Conservation (phyloP, 2,329 filamentous ascomycete genomes). For the Venturia oleaginea region DNA sequence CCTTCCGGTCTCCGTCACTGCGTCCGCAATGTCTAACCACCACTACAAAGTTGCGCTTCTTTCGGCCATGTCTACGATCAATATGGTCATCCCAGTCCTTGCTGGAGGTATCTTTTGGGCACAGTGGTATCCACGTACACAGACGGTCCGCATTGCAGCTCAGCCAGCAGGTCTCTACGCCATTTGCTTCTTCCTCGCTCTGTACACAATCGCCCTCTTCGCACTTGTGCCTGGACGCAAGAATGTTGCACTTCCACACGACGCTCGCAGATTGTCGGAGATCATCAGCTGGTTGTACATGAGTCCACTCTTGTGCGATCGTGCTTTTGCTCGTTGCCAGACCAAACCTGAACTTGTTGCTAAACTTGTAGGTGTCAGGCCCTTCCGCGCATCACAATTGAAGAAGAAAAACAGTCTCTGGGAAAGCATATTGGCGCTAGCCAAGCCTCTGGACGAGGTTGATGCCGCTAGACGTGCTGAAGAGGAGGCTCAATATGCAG, state of each 20-base stretch:
- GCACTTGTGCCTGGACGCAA: constrained; percentile 49
- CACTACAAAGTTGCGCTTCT: constrained; percentile 58
- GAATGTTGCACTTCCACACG: constrained; percentile 61
- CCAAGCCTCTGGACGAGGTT: not conserved
- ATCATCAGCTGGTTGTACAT: constrained; percentile 69
- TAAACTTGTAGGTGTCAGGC: constrained; percentile 47
- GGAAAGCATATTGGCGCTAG: constrained; percentile 4
- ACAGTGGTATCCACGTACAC: constrained; percentile 45
- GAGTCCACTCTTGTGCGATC: constrained; percentile 61
- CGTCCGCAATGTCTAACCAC: constrained; percentile 48
- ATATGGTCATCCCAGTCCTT: constrained; percentile 56
- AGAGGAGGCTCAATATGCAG: not conserved
- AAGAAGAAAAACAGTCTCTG: constrained; percentile 16
- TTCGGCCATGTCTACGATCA: constrained; percentile 50
- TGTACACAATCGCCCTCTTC: constrained; percentile 59
- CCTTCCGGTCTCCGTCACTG: constrained; percentile 50
- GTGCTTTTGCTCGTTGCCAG: constrained; percentile 59
- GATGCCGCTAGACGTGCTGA: not conserved
- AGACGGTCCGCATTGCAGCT: constrained; percentile 54
- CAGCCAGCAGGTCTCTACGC: constrained; percentile 65
- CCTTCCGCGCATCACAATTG: constrained; percentile 21
- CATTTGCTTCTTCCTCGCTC: constrained; percentile 59
- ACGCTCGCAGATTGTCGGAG: constrained; percentile 63
- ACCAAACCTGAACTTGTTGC: constrained; percentile 61
- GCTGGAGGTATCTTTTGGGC: constrained; percentile 66